Evolutionary conservation across 1,139 yeast genomes (phyloP), one percentile per base, ranked within the genome.

Genomic region (Arxiozyma slooffiae): DNA sequence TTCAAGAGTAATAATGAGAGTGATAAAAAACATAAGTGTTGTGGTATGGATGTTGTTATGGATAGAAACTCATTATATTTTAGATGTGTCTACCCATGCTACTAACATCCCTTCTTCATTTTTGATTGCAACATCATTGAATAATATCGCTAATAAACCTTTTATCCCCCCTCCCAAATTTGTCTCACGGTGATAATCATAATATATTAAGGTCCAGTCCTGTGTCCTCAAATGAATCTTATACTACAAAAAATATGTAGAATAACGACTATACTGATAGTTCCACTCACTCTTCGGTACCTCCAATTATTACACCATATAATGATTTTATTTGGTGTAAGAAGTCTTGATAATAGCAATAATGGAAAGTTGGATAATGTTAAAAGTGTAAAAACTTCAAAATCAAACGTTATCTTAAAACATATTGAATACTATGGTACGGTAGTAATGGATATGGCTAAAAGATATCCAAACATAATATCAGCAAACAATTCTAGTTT

Each of bases 91-190:
- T 11, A 8, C 48, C n/a, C 48, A 51, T 11, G 53, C 53, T 43
- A 49, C 55, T 3, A 30, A 18, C 22, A 20, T 38, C 20, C 50
- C 58, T 14, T 44, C 50, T 16, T n/a, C 47, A 24, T 20, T 49
- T 20, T 37, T 44, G 11, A 24, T 20, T n/a, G 36, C 48, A 7
- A 55, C 55, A 42, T 53, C 55, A 40, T 55, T 60, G 41, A 62
- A 60, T 38, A 61, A 61, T 47, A 59, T 64, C 41, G 63, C 61
- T 23, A 62, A 63, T 48, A 62, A 64, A 48, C 66, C 63, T 30
- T n/a, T 50, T 62, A 53, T 67, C 66, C 22, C 66, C 67, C 23
- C 55, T 63, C 38, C 67, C 67, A 22, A 26, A 48, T 49, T 40
- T 50, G 22, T 20, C 30, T 17, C 44, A 21, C 17, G 11, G 16